Evolutionary conservation across 768 basidiomycete species (phyloP), one percentile per base, ranked within the genome.

Genomic region (Russula abietina): DNA sequence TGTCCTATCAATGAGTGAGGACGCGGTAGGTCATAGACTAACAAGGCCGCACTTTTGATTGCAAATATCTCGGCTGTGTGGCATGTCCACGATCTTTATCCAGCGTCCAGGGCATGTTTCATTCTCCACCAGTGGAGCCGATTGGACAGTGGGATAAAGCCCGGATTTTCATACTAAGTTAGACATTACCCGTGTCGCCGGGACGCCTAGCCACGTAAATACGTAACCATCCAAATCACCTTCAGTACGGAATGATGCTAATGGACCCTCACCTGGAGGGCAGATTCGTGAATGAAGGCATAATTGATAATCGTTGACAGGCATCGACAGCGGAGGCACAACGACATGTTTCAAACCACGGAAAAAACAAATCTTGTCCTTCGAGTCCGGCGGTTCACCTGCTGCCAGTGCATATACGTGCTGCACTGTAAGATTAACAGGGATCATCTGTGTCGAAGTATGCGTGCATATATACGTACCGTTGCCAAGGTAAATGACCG

Each of bases 181-280:
- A 68, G 3, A 91, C 74, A 19, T 82, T 78, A 68, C 84, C 91
- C 26, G 79, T 69, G 65, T 91, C 89, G 4, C 89, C 51, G 22
- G 9, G 7, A 28, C 19, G 8, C 28, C 32, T 9, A 51, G 52
- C 32, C 14, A 50, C 45, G 7, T 17, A 54, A 46, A 26, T n/a
- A 41, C 38, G 22, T 69, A 88, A 87, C 89, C 89, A 65, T 91
- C 89, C 12, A 91, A 74, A 74, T 91, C 89, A 0, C 89, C 89
- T 41, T 88, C 89, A 3, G 81, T 85, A n/a, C 90, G 77, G 65
- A 81, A 83, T 1, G 86, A 88, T 10, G 89, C 81, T 49, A 91
- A 69, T 1, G 88, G 84, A 41, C 87, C 80, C 0, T 68, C 62
- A 6, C 86, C 87, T 89, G 66, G 6, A 38, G 46, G 9, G 28